Evolutionary conservation across 768 basidiomycete species (phyloP).

Genomic region (Arthromyces matolae): DNA sequence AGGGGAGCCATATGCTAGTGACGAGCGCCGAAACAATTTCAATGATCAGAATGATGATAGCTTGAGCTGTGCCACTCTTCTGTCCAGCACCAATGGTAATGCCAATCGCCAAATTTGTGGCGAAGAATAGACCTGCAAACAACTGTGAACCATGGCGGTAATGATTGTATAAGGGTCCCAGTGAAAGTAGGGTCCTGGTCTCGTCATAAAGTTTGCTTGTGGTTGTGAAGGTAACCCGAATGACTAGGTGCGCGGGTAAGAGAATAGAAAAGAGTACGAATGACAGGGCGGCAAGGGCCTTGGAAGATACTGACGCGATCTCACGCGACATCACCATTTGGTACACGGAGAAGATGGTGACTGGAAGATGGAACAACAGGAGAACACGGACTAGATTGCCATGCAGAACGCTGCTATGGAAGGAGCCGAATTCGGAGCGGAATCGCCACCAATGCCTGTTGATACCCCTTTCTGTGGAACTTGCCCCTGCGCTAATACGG

Average conservation of each 20-base stretch:
- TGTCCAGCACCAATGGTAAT: slow-evolving; percentile 88
- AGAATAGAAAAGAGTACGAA: slow-evolving; percentile 78
- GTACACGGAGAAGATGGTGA: slow-evolving; percentile 89
- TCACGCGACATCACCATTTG: slow-evolving; percentile 64
- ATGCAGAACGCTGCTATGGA: slow-evolving; percentile 76
- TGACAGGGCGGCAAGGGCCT: slow-evolving; percentile 77
- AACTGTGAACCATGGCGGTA: slow-evolving; percentile 89
- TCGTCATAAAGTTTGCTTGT: slow-evolving; percentile 94
- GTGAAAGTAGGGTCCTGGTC: slow-evolving; percentile 82
- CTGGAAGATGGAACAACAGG: slow-evolving; percentile 89
- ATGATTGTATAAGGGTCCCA: slow-evolving; percentile 93
- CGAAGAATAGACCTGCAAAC: slow-evolving; percentile 79
- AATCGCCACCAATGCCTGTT: slow-evolving; percentile 50
- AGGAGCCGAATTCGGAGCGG: slow-evolving; percentile 64
- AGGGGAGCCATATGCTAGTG: slow-evolving; percentile 93
- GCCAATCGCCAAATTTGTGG: slow-evolving; percentile 79
- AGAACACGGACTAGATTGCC: slow-evolving; percentile 92
- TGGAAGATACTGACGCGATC: slow-evolving; percentile 52
- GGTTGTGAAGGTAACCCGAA: slow-evolving; percentile 75
- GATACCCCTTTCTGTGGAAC: slow-evolving; percentile 31
- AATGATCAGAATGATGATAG: slow-evolving; percentile 82
- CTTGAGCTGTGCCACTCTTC: slow-evolving; percentile 85
- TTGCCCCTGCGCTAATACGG: slow-evolving; percentile 52
- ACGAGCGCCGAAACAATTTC: slow-evolving; percentile 85
- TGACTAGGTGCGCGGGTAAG: slow-evolving; percentile 68